Evolutionary conservation across 1,284 basidiomycete genomes (phyloP).

Genomic region (Clitocybe nebularis): DNA sequence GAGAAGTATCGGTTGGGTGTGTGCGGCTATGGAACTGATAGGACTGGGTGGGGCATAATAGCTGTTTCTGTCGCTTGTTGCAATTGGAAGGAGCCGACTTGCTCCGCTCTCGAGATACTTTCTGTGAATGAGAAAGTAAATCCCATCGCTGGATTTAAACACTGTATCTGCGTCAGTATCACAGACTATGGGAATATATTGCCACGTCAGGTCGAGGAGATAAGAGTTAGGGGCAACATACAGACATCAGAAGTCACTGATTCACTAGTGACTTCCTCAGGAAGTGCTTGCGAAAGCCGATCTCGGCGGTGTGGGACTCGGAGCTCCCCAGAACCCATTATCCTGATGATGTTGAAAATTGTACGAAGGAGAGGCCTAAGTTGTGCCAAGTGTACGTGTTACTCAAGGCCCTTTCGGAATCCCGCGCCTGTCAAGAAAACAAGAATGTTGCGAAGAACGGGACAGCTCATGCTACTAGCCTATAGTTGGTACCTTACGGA

Average conservation of each 20-base stretch:
- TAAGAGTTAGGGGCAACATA: neutral
- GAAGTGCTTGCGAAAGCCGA: neutral
- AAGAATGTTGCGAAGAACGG: no score
- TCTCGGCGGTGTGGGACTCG: no score
- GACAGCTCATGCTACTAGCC: no score
- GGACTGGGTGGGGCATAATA: neutral
- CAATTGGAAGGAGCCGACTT: slow-evolving; percentile 11
- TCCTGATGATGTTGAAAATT: no score
- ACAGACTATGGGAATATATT: slow-evolving; percentile 4
- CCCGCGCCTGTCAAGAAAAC: no score
- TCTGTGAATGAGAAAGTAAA: slow-evolving; percentile 12
- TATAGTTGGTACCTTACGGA: no score
- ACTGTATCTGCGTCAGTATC: slow-evolving; percentile 10
- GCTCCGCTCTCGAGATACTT: slow-evolving; percentile 11
- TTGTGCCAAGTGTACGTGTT: no score
- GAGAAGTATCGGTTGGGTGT: slow-evolving; percentile 7
- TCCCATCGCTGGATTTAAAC: slow-evolving; percentile 11
- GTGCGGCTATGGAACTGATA: no score
- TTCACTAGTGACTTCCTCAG: neutral
- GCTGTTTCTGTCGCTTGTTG: slow-evolving; percentile 1
- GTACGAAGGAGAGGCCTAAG: no score
- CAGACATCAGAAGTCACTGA: neutral
- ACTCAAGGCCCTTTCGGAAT: no score
- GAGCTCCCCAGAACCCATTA: no score
- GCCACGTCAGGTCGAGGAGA: neutral